A percentile compares a stretch with the other conserved stretches of the same genome.
These are phyloP conservation scores for Phaeosphaeriaceae sp. DNA, from an alignment of 2,329 filamentous ascomycete species.

Conservation along the genomic window DNA sequence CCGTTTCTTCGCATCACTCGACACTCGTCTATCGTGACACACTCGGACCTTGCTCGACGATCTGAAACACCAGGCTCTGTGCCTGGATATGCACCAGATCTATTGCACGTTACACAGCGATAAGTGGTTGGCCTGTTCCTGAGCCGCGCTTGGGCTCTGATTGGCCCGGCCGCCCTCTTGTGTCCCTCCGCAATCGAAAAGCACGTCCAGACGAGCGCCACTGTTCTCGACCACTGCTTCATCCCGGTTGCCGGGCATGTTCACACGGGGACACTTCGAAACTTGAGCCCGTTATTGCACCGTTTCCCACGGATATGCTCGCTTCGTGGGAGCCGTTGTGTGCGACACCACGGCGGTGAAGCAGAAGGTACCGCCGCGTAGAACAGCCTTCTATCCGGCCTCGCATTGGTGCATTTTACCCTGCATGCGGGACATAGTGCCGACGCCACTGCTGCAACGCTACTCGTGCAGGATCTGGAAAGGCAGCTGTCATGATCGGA, in stretches of 20 bases:
- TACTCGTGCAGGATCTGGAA: constrained; percentile 39
- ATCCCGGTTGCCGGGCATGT: constrained; percentile 17
- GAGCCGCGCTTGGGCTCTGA: constrained; percentile 9
- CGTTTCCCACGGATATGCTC: constrained; percentile 13
- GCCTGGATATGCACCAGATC: constrained; percentile 19
- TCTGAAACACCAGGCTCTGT: constrained; percentile 20
- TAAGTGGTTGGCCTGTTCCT: constrained; percentile 10
- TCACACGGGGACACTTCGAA: constrained; percentile 15
- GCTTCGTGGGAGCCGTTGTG: constrained; percentile 19
- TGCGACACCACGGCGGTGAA: constrained; percentile 22
- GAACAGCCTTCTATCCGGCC: constrained; percentile 19
- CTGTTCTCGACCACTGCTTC: constrained; percentile 31
- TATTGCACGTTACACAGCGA: constrained; percentile 16
- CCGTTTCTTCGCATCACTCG: neutral
- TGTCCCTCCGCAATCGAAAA: neutral
- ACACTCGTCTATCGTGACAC: neutral
- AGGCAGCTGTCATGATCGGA: constrained; percentile 37
- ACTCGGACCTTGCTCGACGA: constrained; percentile 10
- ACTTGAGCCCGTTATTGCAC: constrained; percentile 20
- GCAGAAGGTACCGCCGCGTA: constrained; percentile 7
- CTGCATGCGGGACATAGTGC: constrained; percentile 37
- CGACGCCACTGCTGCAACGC: constrained; percentile 36
- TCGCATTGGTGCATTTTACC: constrained; percentile 25
- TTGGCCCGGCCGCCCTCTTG: constrained; percentile 16
- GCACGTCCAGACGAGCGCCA: constrained; percentile 22